A percentile compares a stretch with the other conserved stretches of the same genome.
phyloP scores from a whole-genome alignment of 2,329 filamentous ascomycete genomes.

The Sphaerulina vaccinii region DNA sequence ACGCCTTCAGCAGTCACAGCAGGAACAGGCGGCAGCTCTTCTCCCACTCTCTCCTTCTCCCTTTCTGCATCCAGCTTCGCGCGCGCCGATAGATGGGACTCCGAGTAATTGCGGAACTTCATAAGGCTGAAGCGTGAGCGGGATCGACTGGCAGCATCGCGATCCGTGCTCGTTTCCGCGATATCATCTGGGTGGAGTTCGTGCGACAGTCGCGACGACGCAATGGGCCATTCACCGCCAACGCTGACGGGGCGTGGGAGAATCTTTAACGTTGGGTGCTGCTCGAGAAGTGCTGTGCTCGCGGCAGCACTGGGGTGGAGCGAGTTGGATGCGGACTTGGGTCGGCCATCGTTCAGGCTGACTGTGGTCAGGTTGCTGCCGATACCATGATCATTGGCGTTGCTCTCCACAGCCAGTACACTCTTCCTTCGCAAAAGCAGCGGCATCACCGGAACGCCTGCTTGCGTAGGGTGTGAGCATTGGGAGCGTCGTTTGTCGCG shows the following conservation, averaged over 20 bases:
- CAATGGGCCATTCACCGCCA: constrained; percentile 13
- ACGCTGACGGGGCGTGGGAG: constrained; percentile 17
- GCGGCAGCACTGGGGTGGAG: constrained; percentile 18
- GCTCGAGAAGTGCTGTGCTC: constrained; percentile 13
- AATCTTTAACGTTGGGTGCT: background rate
- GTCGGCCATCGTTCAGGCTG: background rate
- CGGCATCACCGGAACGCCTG: constrained; percentile 36
- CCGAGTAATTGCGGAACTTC: constrained; percentile 83
- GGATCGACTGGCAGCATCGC: constrained; percentile 17
- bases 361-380: background rate
- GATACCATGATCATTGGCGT: background rate
- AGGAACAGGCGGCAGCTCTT: constrained; percentile 49
- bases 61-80: constrained; percentile 65
- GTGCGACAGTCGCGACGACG: constrained; percentile 28
- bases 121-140: constrained; percentile 64
- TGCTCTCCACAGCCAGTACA: constrained; percentile 40
- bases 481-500: constrained; percentile 12
- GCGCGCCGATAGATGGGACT: constrained; percentile 77
- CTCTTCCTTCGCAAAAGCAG: constrained; percentile 44
- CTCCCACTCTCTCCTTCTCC: constrained; percentile 40
- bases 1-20: constrained; percentile 32
- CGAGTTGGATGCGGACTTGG: constrained; percentile 12
- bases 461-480: constrained; percentile 18
- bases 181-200: constrained; percentile 31
- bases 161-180: constrained; percentile 21